These are phyloP conservation scores for Zygoascus bituminiphila DNA, from an alignment of 805 yeast genomes.

Conservation along the genomic window DNA sequence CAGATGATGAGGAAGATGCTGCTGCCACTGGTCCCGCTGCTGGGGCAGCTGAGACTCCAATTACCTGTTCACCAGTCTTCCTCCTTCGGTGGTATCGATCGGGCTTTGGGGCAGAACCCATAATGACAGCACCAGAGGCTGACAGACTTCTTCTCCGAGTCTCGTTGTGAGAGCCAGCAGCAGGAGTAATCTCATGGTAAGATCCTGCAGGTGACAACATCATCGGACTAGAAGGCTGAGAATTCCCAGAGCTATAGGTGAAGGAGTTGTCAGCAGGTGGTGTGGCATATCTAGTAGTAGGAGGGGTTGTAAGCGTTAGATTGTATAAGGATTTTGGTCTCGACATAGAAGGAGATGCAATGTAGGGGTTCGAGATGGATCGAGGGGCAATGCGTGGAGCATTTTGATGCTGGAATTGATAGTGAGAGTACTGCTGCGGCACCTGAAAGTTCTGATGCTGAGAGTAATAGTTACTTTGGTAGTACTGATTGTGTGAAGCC, in stretches of 20 bases:
- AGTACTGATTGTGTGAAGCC: neutral
- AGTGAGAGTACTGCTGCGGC: neutral
- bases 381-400: neutral
- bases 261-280: neutral
- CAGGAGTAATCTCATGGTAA: neutral
- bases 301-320: neutral
- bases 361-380: neutral
- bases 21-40: conserved; percentile 6
- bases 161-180: neutral
- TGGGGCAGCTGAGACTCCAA: conserved; percentile 5
- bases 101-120: conserved; percentile 11
- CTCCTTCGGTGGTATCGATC: conserved; percentile 19
- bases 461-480: neutral
- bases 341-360: neutral
- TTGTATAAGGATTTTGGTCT: neutral
- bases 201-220: neutral
- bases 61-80: conserved; percentile 5
- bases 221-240: neutral
- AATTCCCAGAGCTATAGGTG: neutral
- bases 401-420: neutral
- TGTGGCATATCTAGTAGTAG: neutral
- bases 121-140: neutral
- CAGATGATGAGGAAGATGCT: neutral
- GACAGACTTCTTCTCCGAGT: neutral
- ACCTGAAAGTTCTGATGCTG: neutral